Evolutionary conservation across 2,329 filamentous ascomycete genomes (phyloP).

Genomic region (Scopulariopsis brevicaulis): DNA sequence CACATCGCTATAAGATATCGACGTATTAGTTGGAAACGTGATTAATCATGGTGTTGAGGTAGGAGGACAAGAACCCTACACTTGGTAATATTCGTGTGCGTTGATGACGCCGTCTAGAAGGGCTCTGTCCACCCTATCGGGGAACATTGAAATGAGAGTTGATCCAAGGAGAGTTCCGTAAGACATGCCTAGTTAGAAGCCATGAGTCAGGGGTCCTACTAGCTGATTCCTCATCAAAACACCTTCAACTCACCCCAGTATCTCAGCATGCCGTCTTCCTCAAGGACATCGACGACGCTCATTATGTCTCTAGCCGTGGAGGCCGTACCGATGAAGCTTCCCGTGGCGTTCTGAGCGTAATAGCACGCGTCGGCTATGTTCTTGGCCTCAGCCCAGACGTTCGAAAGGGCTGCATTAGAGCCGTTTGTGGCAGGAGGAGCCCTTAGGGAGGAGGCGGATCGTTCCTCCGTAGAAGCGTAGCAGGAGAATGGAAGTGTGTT

Average conservation of each 20-base stretch:
- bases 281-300: constrained; percentile 3
- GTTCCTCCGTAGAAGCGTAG: constrained; percentile 6
- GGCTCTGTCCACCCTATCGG: constrained; percentile 4
- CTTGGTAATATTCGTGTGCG: constrained; percentile 19
- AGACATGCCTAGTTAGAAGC: constrained; percentile 1
- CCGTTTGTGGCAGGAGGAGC: constrained; percentile 5
- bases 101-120: constrained; percentile 12
- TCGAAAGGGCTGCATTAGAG: constrained; percentile 7
- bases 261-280: constrained; percentile 3
- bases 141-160: constrained; percentile 5
- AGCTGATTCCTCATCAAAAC: neutral
- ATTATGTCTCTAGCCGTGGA: constrained; percentile 7
- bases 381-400: constrained; percentile 4
- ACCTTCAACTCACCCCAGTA: neutral
- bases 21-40: neutral
- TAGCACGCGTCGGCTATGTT: neutral
- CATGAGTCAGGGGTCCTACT: neutral
- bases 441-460: constrained; percentile 5
- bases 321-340: constrained; percentile 5
- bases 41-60: neutral
- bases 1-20: constrained; percentile 8
- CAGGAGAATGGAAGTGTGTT: constrained; percentile 15
- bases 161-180: constrained; percentile 5
- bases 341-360: constrained; percentile 2
- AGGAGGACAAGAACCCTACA: neutral